A percentile compares a stretch with the other conserved stretches of the same genome.
Evolutionary conservation across 805 yeast species (phyloP).

Genomic region (Zygotorulaspora chibaensis): DNA sequence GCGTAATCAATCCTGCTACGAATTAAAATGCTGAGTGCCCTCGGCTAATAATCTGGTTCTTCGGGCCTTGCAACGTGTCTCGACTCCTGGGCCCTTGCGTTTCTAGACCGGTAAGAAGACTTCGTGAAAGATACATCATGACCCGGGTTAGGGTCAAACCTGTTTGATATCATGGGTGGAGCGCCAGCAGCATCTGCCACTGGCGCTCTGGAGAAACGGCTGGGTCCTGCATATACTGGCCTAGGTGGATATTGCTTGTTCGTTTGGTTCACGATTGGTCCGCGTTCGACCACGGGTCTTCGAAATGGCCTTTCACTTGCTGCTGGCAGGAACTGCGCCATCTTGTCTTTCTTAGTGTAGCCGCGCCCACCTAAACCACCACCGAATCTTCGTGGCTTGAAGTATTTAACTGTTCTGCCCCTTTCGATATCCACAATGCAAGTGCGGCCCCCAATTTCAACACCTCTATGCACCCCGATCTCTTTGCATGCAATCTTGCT

Average conservation of each 20-base stretch:
- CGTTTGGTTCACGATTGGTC: neutral
- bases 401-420: conserved; percentile 58
- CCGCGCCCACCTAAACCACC: conserved; percentile 92
- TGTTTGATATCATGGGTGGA: neutral
- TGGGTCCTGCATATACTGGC: conserved; percentile 14
- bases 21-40: neutral
- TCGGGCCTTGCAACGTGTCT: conserved; percentile 7
- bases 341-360: conserved; percentile 33
- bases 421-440: conserved; percentile 70
- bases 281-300: conserved; percentile 3
- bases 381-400: conserved; percentile 75
- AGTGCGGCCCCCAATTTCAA: conserved; percentile 47
- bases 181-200: conserved; percentile 1
- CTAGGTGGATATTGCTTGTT: conserved; percentile 2
- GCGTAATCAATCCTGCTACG: too few species aligned
- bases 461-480: conserved; percentile 44
- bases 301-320: conserved; percentile 1
- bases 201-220: conserved; percentile 11
- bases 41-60: conserved; percentile 18
- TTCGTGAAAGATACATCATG: conserved; percentile 1
- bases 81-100: conserved; percentile 17
- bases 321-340: conserved; percentile 1
- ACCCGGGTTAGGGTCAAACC: neutral
- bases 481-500: conserved; percentile 60
- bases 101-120: conserved; percentile 23